Percentiles rank a stretch among this genome's conserved stretches.
These are phyloP conservation scores for Gastrodia elata DNA, from an alignment of 106 monocot genomes.

Conservation along the genomic window DNA sequence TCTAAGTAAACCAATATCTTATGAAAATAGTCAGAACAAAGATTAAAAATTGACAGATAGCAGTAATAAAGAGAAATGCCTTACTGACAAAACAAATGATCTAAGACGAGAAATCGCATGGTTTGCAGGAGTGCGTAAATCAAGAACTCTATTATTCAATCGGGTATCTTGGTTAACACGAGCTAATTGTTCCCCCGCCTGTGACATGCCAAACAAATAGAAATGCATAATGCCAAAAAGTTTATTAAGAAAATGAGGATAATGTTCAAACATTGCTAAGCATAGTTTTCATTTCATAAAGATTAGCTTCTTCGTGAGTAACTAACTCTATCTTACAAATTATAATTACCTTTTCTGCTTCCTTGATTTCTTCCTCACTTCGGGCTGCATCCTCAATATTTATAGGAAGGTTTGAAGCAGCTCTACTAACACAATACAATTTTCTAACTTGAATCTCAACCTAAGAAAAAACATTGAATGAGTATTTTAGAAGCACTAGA, in stretches of 20 bases:
- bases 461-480: slow-evolving; percentile 18
- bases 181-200: slow-evolving; percentile 70
- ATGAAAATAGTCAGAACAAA: neutral
- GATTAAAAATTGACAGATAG: neutral
- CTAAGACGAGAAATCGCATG: slow-evolving; percentile 60
- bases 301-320: neutral
- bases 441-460: slow-evolving; percentile 88
- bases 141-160: slow-evolving; percentile 63
- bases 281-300: neutral
- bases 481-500: neutral
- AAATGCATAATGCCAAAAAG: neutral
- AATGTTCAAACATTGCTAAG: neutral
- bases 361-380: slow-evolving; percentile 63
- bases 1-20: neutral
- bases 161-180: slow-evolving; percentile 89
- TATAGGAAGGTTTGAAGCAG: slow-evolving; percentile 56
- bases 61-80: neutral
- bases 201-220: neutral
- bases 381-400: slow-evolving; percentile 87
- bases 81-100: slow-evolving; percentile 51
- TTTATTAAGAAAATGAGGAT: neutral
- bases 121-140: slow-evolving; percentile 79
- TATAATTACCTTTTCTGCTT: slow-evolving; percentile 48
- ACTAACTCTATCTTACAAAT: neutral
- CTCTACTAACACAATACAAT: slow-evolving; percentile 65